phyloP scores from a whole-genome alignment of 306 rosid genomes.

The Ceratonia siliqua region DNA sequence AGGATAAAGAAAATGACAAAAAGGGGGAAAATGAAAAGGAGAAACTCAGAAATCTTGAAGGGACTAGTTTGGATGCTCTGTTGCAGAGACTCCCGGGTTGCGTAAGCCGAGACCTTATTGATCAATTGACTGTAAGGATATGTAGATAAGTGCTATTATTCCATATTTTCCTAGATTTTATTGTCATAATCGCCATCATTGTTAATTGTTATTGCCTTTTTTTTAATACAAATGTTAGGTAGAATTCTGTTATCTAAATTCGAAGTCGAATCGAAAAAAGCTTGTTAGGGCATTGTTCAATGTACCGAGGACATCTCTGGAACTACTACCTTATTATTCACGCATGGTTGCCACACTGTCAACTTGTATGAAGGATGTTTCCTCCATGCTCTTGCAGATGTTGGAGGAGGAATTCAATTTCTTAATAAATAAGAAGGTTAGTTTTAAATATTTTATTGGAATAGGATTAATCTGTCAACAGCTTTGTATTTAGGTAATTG shows the following conservation, averaged over 20 bases:
- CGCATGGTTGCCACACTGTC: slow-evolving; percentile 97
- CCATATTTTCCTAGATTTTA: slow-evolving; percentile 12
- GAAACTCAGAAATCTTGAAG: slow-evolving; percentile 84
- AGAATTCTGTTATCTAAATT: slow-evolving; percentile 95
- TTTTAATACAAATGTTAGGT: slow-evolving; percentile 54
- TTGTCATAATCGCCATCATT: slow-evolving; percentile 11
- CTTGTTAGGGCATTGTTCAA: slow-evolving; percentile 92
- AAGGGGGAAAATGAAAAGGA: slow-evolving; percentile 89
- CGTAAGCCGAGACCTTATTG: slow-evolving; percentile 99
- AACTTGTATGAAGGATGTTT: slow-evolving; percentile 96
- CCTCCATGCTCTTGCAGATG: slow-evolving; percentile 81
- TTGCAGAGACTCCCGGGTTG: slow-evolving; percentile 98
- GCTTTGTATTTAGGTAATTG: slow-evolving; percentile 29
- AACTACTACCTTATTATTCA: slow-evolving; percentile 86
- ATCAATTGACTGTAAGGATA: slow-evolving; percentile 83
- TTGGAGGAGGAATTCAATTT: slow-evolving; percentile 97
- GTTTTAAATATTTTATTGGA: slow-evolving; percentile 8
- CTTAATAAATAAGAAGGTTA: slow-evolving; percentile 94
- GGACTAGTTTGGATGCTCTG: slow-evolving; percentile 93
- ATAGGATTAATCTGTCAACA: neutral
- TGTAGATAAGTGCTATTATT: slow-evolving; percentile 21
- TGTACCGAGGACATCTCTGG: slow-evolving; percentile 98
- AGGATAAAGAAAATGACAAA: slow-evolving; percentile 70
- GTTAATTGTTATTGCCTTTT: slow-evolving; percentile 27
- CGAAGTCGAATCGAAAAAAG: slow-evolving; percentile 88